Evolutionary conservation across 371 early-diverging fungal genomes (phyloP).

Genomic region (Mucor lusitanicus): DNA sequence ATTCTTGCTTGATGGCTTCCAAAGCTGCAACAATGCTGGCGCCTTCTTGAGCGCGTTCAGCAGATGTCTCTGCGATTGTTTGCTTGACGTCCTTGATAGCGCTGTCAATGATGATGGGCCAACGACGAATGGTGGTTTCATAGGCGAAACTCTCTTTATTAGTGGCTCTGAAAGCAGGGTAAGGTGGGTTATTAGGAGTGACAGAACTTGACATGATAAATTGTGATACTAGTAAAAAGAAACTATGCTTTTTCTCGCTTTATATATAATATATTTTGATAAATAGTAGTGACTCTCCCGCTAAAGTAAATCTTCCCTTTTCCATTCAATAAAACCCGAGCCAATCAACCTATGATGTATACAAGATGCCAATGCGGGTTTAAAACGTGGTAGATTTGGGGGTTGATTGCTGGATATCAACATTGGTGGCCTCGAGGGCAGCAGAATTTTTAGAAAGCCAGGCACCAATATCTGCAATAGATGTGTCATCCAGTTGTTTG

Average conservation of each 20-base stretch:
- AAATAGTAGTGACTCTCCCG: neutral
- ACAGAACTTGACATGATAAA: slow-evolving; percentile 23
- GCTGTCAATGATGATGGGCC: slow-evolving; percentile 84
- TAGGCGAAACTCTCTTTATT: slow-evolving; percentile 77
- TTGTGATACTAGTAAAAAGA: neutral
- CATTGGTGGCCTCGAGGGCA: neutral
- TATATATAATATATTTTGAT: neutral
- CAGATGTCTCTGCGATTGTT: slow-evolving; percentile 30
- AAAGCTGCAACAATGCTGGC: slow-evolving; percentile 62
- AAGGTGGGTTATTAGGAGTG: slow-evolving; percentile 67
- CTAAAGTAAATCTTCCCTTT: neutral
- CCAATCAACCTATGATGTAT: neutral
- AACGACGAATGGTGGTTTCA: slow-evolving; percentile 72
- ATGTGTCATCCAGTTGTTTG: neutral
- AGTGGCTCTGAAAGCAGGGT: slow-evolving; percentile 63
- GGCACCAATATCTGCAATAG: neutral
- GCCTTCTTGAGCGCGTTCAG: slow-evolving; percentile 56
- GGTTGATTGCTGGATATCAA: neutral
- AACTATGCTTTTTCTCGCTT: neutral
- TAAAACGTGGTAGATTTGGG: neutral
- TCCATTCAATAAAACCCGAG: neutral
- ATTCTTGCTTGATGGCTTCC: slow-evolving; percentile 66
- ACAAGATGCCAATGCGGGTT: neutral
- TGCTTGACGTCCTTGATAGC: slow-evolving; percentile 65
- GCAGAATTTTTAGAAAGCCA: neutral